Evolutionary conservation across 2,329 filamentous ascomycete species (phyloP).

Genomic region (Septoria linicola): DNA sequence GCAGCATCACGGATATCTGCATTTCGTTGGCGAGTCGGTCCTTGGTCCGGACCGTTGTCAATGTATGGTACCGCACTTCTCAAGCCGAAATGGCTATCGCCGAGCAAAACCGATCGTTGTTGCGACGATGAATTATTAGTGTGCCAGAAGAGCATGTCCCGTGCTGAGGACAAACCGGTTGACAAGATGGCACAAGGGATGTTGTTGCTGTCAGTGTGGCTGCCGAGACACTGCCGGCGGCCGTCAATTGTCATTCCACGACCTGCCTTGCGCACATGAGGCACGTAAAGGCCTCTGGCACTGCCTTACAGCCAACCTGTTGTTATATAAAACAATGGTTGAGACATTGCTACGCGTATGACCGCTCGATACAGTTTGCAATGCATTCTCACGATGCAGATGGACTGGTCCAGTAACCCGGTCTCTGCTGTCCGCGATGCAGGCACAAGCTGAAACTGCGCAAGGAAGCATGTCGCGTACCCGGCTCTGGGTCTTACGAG

Average conservation of each 20-base stretch:
- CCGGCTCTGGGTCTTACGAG: neutral
- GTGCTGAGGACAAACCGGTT: constrained; percentile 12
- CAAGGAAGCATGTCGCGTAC: constrained; percentile 1
- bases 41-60: constrained; percentile 6
- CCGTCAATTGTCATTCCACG: constrained; percentile 16
- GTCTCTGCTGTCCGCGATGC: constrained; percentile 1
- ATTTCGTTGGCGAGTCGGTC: neutral
- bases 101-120: constrained; percentile 6
- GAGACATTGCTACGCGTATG: neutral
- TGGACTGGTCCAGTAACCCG: constrained; percentile 2
- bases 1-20: constrained; percentile 8
- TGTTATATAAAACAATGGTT: neutral
- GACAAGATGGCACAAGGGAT: constrained; percentile 18
- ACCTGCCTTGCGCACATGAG: constrained; percentile 1
- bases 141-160: neutral
- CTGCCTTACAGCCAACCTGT: neutral
- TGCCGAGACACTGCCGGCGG: constrained; percentile 4
- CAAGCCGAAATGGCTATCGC: neutral
- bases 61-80: neutral
- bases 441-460: constrained; percentile 10
- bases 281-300: neutral
- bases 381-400: no score
- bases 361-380: neutral
- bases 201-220: constrained; percentile 10
- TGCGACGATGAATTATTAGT: neutral